Percentiles rank a stretch among this genome's conserved stretches.
Evolutionary conservation across 306 rosid genomes (phyloP).

Genomic region (Inga leiocalycina): DNA sequence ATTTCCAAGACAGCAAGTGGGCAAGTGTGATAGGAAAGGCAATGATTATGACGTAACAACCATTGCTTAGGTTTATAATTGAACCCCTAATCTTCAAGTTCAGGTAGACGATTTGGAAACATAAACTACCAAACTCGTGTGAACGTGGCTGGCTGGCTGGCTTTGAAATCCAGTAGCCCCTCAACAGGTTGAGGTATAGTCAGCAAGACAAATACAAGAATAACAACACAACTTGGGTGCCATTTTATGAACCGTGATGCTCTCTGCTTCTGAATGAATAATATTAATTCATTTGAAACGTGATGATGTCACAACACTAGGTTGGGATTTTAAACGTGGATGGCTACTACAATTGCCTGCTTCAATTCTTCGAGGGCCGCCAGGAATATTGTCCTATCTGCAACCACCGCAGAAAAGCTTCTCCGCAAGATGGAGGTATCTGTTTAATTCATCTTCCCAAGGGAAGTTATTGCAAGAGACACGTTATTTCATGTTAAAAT

Average conservation of each 20-base stretch:
- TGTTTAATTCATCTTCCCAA: not conserved
- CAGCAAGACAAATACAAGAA: not conserved
- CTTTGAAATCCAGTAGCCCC: too few species aligned
- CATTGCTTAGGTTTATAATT: conserved; percentile 18
- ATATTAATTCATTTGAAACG: too few species aligned
- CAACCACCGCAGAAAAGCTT: conserved; percentile 23
- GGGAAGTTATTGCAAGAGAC: too few species aligned
- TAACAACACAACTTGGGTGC: not conserved
- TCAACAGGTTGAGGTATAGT: too few species aligned
- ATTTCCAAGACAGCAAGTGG: conserved; percentile 5
- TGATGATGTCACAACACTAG: not conserved
- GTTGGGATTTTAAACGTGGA: too few species aligned
- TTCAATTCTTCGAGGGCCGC: too few species aligned
- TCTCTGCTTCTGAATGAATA: not conserved
- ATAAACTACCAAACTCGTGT: not conserved
- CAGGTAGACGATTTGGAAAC: not conserved
- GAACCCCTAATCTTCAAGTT: conserved; percentile 2
- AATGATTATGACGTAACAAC: conserved; percentile 41
- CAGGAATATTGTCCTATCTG: not conserved
- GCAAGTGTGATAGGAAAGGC: not conserved
- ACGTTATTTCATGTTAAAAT: too few species aligned
- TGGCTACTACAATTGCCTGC: too few species aligned
- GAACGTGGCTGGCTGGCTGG: too few species aligned
- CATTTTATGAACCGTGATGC: not conserved
- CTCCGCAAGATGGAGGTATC: conserved; percentile 38